Evolutionary conservation across 2,329 filamentous ascomycete species (phyloP).

Genomic region (Chaetomiaceae sp.): DNA sequence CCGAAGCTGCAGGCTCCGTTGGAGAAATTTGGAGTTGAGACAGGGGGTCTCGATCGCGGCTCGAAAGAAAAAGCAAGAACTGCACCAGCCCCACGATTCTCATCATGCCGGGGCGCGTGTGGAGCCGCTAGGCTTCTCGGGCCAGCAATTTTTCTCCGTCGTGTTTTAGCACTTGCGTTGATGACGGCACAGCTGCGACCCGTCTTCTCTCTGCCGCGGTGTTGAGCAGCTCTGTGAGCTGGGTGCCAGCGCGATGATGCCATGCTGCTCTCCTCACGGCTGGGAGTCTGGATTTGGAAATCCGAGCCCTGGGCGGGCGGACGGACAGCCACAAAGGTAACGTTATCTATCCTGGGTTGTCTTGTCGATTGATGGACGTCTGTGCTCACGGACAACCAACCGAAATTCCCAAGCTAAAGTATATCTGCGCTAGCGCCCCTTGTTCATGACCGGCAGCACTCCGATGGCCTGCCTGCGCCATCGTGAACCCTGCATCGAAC

Average conservation of each 20-base stretch:
- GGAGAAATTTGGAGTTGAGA: constrained; percentile 18
- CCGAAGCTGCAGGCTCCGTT: constrained; percentile 4
- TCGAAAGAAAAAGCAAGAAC: constrained; percentile 19
- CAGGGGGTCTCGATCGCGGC: constrained; percentile 17
- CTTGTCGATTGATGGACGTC: neutral
- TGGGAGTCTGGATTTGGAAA: constrained; percentile 18
- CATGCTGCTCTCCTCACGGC: neutral
- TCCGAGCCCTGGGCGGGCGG: constrained; percentile 4
- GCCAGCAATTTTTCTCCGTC: constrained; percentile 1
- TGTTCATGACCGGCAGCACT: neutral
- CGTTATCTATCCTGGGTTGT: neutral
- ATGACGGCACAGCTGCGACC: neutral
- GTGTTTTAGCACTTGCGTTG: neutral
- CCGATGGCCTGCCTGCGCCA: neutral
- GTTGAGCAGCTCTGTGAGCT: neutral
- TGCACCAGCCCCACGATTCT: constrained; percentile 18
- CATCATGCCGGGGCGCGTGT: constrained; percentile 12
- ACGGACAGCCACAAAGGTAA: too few relatives aligned
- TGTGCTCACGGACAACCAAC: constrained; percentile 8
- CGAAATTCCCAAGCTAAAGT: constrained; percentile 10
- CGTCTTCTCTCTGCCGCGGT: neutral
- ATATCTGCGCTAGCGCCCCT: neutral
- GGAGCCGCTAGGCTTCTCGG: constrained; percentile 18
- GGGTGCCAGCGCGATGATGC: neutral
- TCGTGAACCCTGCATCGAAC: constrained; percentile 3